Percentiles rank a stretch among this genome's conserved stretches.
Conservation (phyloP, 805 yeast species). For the Komagataella kurtzmanii region DNA sequence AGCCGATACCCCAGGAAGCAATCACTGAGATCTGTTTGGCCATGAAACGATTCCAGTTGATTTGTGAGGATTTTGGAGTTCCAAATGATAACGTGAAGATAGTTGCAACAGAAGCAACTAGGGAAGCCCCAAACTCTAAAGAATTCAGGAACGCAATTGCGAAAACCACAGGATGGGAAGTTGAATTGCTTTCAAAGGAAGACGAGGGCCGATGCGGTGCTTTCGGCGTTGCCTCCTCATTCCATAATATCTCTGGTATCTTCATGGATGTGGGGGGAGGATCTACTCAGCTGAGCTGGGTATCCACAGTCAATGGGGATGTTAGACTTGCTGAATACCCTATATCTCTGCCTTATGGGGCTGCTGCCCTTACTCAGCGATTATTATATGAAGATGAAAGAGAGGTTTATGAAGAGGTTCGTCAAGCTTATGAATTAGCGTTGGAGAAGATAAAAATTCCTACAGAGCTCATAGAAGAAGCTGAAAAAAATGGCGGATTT, state of each 20-base stretch:
- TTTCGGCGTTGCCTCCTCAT: slow-evolving; percentile 64
- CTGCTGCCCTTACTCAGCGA: slow-evolving; percentile 50
- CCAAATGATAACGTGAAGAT: slow-evolving; percentile 44
- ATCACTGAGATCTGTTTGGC: slow-evolving; percentile 48
- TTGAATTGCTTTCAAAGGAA: slow-evolving; percentile 41
- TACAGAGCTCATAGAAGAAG: slow-evolving; percentile 30
- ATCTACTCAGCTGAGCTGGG: slow-evolving; percentile 58
- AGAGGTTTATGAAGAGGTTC: slow-evolving; percentile 38
- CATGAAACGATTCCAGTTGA: slow-evolving; percentile 51
- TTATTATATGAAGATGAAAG: slow-evolving; percentile 35
- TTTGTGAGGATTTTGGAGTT: slow-evolving; percentile 68
- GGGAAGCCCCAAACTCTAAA: slow-evolving; percentile 52
- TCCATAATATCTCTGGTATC: slow-evolving; percentile 50
- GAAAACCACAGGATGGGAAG: slow-evolving; percentile 55
- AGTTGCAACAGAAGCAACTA: slow-evolving; percentile 64
- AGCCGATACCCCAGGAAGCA: slow-evolving; percentile 43
- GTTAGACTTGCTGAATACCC: slow-evolving; percentile 37
- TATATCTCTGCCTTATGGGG: slow-evolving; percentile 60
- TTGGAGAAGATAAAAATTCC: slow-evolving; percentile 40
- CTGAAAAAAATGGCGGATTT: slow-evolving; percentile 44
- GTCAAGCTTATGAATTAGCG: slow-evolving; percentile 34
- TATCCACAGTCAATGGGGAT: slow-evolving; percentile 40
- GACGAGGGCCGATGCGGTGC: slow-evolving; percentile 60
- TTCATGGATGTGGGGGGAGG: slow-evolving; percentile 71
- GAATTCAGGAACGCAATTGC: slow-evolving; percentile 43